A percentile compares a stretch with the other conserved stretches of the same genome.
Evolutionary conservation across 306 rosid species (phyloP).

Genomic region (Quercus berberidifolia): DNA sequence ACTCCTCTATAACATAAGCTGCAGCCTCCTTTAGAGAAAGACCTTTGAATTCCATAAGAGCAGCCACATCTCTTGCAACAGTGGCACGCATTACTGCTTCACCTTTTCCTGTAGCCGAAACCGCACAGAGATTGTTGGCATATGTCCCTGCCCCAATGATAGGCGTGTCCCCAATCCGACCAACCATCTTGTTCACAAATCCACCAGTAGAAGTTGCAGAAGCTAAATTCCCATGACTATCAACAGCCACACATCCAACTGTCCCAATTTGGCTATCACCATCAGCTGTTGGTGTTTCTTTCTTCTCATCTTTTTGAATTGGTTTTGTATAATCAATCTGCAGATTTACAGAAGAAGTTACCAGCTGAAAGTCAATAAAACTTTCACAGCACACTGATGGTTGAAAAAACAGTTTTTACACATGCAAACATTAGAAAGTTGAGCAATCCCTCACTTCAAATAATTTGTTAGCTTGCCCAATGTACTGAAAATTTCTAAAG

Average conservation of each 20-base stretch:
- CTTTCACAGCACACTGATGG: not conserved
- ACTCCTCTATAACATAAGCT: conserved; percentile 48
- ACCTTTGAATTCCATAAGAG: conserved; percentile 81
- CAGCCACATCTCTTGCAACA: conserved; percentile 88
- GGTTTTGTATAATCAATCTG: conserved; percentile 85
- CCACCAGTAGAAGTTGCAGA: conserved; percentile 93
- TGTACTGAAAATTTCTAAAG: not conserved
- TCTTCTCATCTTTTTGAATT: conserved; percentile 31
- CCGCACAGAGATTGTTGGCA: conserved; percentile 78
- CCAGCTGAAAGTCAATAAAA: not conserved
- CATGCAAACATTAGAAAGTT: not conserved
- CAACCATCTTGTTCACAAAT: conserved; percentile 84
- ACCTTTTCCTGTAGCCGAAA: conserved; percentile 85
- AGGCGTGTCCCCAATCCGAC: conserved; percentile 87
- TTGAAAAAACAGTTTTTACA: not conserved
- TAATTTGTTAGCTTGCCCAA: not conserved
- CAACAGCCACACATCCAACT: conserved; percentile 97
- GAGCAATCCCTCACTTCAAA: not conserved
- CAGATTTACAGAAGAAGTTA: conserved; percentile 14
- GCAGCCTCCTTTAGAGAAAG: conserved; percentile 76
- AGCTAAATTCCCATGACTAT: conserved; percentile 64
- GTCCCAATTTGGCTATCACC: conserved; percentile 82
- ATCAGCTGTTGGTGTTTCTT: conserved; percentile 35
- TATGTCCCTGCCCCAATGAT: conserved; percentile 85
- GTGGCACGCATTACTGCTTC: conserved; percentile 74